Evolutionary conservation across 768 basidiomycete species (phyloP), one percentile per base, ranked within the genome.

Genomic region (Cubamyces lactineus): DNA sequence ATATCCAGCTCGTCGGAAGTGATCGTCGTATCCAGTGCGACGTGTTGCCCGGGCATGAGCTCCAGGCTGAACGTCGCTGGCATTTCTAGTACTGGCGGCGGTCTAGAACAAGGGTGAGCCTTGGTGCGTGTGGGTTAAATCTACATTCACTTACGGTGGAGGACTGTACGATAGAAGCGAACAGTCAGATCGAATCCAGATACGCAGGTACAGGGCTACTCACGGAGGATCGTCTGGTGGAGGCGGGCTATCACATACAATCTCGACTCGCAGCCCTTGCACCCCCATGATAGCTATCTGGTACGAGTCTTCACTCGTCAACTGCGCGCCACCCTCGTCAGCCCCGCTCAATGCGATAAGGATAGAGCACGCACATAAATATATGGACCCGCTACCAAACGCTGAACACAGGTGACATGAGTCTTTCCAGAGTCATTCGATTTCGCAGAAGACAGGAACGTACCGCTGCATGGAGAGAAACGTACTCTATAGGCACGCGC

Each of bases 221-320:
- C 72, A 92, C 91, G 89, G 88, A 67, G 90, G 88, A 67, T 92
- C 91, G 57, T 91, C 72, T 49, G 90, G 88, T 15, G 91, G 92
- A 4, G 92, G 92, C 7, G 92, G 91, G 6, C 83, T 88, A 75
- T 94, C 92, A 53, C 86, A 86, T 51, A 92, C 88, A 58, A 94
- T 92, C 74, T 94, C 92, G 52, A 94, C 91, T 42, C 91, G 83
- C 61, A 92, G 80, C 55, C 90, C 91, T 71, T 89, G 87, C 12
- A 91, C 86, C 57, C 89, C 88, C 82, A 88, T 86, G 59, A 84
- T 84, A n/a, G 92, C 91, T 64, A 94, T 93, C 78, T 93, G 90
- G 72, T 86, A 94, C 7, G 92, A 93, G 69, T 93, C 92, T 71
- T 94, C 91, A 53, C 88, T 83, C 15, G 89, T 91, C 59, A 94